Base-by-base conservation (phyloP, 2,329 filamentous ascomycete genomes). In the Penicillium psychrosexuale region DNA sequence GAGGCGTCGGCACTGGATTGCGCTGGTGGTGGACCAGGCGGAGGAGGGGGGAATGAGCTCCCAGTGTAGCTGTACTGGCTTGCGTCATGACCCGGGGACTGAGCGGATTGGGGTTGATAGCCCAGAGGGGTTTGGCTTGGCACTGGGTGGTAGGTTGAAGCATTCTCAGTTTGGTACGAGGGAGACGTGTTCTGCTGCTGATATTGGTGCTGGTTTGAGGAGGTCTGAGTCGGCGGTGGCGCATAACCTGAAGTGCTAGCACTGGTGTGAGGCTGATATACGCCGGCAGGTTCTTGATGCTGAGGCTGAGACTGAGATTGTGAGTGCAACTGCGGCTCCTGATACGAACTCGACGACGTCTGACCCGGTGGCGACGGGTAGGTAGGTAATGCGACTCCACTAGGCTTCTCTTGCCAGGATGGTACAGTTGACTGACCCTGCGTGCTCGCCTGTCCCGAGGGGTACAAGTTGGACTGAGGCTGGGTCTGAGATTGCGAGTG, bases 41-140 rank as follows among this genome's bases (percentile, higher is more conserved):
- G 73, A 13, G 73, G 73, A 27, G 73, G 73, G 8, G 73, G 72
- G 60, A 71, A 73, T 3, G 72, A 72, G 42, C 70, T 62, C 8
- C 68, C 70, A 47, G 65, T 61, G 56, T 69, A 68, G 19, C 62
- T 61, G 44, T 72, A 67, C 13, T 65, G 65, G 12, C 55, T 36
- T 5, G 53, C 34, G 2, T 50, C 51, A 11, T 62, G 56, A 11
- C 48, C 55, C 4, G 51, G 51, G 1, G 61, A 43, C 38, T 58
- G 57, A n/a, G 37, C 19, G 13, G 58, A 44, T 19, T 51, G 44
- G 1, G 53, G 8, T 22, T 44, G 53, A 33, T 55, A 36, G 15
- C 17, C 12, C 36, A 19, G 47, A 13, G 47, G 34, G 17, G n/a
- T 24, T 49, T 52, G 56, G 24, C 53, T 50, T 11, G 56, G 53